Evolutionary conservation across 257 asterid genomes (phyloP).

Genomic region (Salvia rosmarinus): DNA sequence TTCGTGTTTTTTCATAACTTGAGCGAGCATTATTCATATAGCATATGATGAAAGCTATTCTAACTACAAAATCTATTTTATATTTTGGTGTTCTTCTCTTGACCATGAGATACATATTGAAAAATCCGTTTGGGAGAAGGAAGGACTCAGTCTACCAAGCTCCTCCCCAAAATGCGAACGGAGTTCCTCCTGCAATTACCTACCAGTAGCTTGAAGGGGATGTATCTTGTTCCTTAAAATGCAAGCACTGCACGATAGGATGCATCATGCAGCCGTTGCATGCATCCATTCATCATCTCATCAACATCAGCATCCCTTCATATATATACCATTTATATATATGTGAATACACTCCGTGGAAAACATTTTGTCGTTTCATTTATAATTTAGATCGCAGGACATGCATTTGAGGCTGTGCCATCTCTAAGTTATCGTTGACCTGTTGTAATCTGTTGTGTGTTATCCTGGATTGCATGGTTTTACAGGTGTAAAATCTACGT

Average conservation of each 20-base stretch:
- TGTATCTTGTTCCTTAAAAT: constrained; percentile 54
- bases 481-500: constrained; percentile 26
- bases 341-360: constrained; percentile 41
- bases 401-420: constrained; percentile 34
- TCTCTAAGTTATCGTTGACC: constrained; percentile 35
- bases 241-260: constrained; percentile 61
- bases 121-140: constrained; percentile 95
- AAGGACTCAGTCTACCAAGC: constrained; percentile 62
- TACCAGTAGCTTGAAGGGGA: constrained; percentile 43
- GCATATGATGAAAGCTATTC: not conserved
- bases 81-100: constrained; percentile 49
- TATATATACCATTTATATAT: not conserved
- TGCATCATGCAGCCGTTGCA: constrained; percentile 94
- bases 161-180: constrained; percentile 56
- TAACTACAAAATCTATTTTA: not conserved
- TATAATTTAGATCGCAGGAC: constrained; percentile 19
- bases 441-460: constrained; percentile 29
- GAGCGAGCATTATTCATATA: not conserved
- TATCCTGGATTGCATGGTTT: constrained; percentile 39
- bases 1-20: constrained; percentile 5
- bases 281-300: constrained; percentile 83
- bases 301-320: constrained; percentile 66
- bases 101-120: constrained; percentile 78
- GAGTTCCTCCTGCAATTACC: constrained; percentile 62
- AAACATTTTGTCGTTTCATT: constrained; percentile 45